Evolutionary conservation across 306 rosid genomes (phyloP).

Genomic region (Cucurbita pepo): DNA sequence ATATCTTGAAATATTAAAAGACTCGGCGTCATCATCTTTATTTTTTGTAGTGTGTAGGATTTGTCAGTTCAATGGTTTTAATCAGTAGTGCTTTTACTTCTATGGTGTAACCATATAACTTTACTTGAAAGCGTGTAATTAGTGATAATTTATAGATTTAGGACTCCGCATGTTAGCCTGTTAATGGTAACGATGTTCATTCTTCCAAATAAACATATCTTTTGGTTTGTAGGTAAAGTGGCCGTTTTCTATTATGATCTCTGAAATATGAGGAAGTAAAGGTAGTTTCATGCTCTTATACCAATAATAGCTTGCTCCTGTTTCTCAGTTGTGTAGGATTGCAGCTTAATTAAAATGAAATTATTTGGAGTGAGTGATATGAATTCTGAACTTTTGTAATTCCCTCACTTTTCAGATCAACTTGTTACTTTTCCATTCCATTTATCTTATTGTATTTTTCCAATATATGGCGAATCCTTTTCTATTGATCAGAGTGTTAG

Average conservation of each 20-base stretch:
- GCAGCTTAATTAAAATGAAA: constrained; percentile 10
- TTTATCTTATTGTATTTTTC: not conserved
- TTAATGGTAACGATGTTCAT: constrained; percentile 66
- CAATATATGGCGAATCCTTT: not conserved
- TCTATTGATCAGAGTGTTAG: not conserved
- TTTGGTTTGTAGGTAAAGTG: constrained; percentile 99
- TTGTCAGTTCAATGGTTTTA: not conserved
- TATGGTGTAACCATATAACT: not conserved
- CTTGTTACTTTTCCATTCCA: not conserved
- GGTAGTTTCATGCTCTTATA: constrained; percentile 94
- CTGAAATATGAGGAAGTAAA: constrained; percentile 99
- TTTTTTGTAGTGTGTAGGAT: not conserved
- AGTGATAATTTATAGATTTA: constrained; percentile 20
- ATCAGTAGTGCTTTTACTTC: not conserved
- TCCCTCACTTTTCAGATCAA: not conserved
- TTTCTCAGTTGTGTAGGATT: constrained; percentile 36
- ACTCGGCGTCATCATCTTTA: not conserved
- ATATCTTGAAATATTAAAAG: not conserved
- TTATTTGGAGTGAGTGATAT: constrained; percentile 5
- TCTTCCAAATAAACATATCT: constrained; percentile 97
- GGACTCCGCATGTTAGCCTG: constrained; percentile 53
- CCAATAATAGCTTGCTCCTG: constrained; percentile 41
- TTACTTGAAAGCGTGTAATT: constrained; percentile 11
- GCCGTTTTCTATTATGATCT: constrained; percentile 98
- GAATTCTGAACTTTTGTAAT: not conserved